Base-by-base conservation (phyloP, 345 rosid species). In the Acer campestre region DNA sequence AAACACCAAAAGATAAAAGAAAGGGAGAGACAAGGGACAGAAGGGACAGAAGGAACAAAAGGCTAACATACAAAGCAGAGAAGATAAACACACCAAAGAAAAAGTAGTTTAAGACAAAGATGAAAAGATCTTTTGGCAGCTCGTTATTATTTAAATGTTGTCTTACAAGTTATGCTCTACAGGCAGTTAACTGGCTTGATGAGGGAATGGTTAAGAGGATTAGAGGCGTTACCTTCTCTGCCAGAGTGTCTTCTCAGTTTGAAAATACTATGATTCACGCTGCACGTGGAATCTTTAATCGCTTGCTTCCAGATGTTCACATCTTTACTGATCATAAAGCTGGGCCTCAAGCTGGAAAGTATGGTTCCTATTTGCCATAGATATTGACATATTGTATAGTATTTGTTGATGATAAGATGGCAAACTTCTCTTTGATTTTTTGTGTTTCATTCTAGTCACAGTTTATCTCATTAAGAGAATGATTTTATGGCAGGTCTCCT, bases 141-240 rank as follows among this genome's bases (percentile, higher is more conserved):
- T 62, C 8, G 12, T 40, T 40, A n/a, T 76, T 48, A 44, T 73
- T 16, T 59, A 22, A 64, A 25, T 38, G 68, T 14, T n/a, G 72
- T 51, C 79, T 83, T 68, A 74, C 61, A 13, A 27, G 48, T 71
- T 81, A 59, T 59, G 31, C 67, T 83, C 64, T 74, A 71, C 88
- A 94, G 99, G 90, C 94, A 23, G 88, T 90, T 58, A 74, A 78
- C 22, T 94, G 98, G 98, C 76, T 83, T 17, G 94, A 97, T 58
- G 97, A 93, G 83, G 98, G 98, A 73, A 91, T 91, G 98, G 94
- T 91, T 42, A 94, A 89, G 85, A 91, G 88, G 87, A 94, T 97
- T 78, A 91, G 99, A 83, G 98, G 98, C 68, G 71, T 64, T 27
- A 88, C 95, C 74, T 97, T 90, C 84, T 94, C 98, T 31, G 70